Conservation (phyloP, 352 stramenopile genomes). For the Paralagenidium karlingii region DNA sequence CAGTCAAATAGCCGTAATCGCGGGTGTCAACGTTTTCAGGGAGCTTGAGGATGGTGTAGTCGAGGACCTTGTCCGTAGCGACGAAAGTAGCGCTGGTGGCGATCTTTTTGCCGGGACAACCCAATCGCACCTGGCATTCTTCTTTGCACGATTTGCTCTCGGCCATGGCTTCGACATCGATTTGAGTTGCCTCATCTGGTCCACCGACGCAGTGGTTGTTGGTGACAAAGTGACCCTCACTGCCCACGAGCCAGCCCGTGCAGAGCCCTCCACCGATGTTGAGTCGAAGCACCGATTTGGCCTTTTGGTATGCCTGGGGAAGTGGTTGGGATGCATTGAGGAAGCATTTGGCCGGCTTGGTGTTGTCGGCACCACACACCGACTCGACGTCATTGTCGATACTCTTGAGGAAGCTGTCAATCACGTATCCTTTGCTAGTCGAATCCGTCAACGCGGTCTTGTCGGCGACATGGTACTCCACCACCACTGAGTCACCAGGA, state of each 20-base stretch:
- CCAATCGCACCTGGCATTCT: constrained; percentile 11
- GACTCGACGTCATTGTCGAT: constrained; percentile 9
- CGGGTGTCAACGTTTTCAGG: constrained; percentile 12
- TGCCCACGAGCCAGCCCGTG: constrained; percentile 37
- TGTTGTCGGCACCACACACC: constrained; percentile 17
- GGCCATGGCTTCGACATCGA: constrained; percentile 17
- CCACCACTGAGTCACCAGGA: constrained; percentile 6
- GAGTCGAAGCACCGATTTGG: constrained; percentile 22
- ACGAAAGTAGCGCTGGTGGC: constrained; percentile 31
- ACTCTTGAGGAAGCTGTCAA: not conserved
- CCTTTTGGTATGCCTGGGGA: constrained; percentile 18
- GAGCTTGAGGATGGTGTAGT: constrained; percentile 40
- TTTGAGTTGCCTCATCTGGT: constrained; percentile 6
- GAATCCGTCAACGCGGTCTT: not conserved
- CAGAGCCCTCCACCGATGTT: constrained; percentile 15
- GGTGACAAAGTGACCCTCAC: constrained; percentile 25
- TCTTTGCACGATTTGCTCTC: constrained; percentile 16
- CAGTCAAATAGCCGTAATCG: constrained; percentile 46
- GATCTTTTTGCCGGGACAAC: constrained; percentile 10
- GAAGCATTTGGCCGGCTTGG: constrained; percentile 18
- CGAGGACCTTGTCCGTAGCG: constrained; percentile 27
- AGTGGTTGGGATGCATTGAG: constrained; percentile 10
- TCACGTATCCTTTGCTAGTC: not conserved
- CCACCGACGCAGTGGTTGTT: constrained; percentile 29
- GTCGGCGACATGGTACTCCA: constrained; percentile 13